Percentiles rank a stretch among this genome's conserved stretches.
Conservation (phyloP, 176 grass and related monocot genomes). For the barley (Hordeum vulgare) region MorexV3_pseudomolecules_assembly NC_058519.1:544834081-544834580, state of each 20-base stretch:
- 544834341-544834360: not conserved
- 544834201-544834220: not conserved
- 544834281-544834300: not conserved
- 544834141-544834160: not conserved
- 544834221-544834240: not conserved
- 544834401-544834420: not conserved
- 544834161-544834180: not conserved
- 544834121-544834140: not conserved
- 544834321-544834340: not conserved
- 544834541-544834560: conserved; percentile 39
- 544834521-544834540: rapidly evolving
- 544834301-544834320: not conserved
- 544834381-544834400: no score
- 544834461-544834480: not conserved
- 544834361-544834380: not conserved
- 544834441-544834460: not conserved
- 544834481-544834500: not conserved
- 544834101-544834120: not conserved
- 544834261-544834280: not conserved
- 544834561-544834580: not conserved
- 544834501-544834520: not conserved
- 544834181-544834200: not conserved
- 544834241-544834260: not conserved
- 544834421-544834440: conserved; percentile 25
- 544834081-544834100: not conserved